These are phyloP conservation scores for Amphirosellinia nigrospora DNA, from an alignment of 495 filamentous ascomycete species.

Conservation along the genomic window DNA sequence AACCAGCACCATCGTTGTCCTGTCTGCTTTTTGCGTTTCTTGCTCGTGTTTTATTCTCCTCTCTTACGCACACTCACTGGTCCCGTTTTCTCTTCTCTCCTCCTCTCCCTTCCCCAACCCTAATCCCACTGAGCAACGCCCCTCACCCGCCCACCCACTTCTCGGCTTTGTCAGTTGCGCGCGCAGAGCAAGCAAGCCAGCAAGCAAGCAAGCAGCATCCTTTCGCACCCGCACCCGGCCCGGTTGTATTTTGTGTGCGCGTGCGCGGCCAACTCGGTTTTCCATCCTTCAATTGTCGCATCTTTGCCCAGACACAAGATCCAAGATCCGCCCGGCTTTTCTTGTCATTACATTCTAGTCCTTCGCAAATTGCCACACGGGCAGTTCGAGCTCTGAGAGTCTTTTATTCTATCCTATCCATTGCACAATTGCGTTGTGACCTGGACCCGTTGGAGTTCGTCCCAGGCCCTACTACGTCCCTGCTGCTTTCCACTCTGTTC, in stretches of 20 bases:
- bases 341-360: slow-evolving; percentile 44
- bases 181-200: no score
- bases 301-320: slow-evolving; percentile 40
- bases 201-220: slow-evolving; percentile 42
- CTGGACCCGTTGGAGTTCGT: slow-evolving; percentile 44
- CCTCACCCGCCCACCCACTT: slow-evolving; percentile 37
- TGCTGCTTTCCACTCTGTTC: slow-evolving; percentile 45
- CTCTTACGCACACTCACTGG: slow-evolving; percentile 40
- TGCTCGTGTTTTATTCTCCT: slow-evolving; percentile 52
- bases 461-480: slow-evolving; percentile 43
- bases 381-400: slow-evolving; percentile 39
- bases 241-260: slow-evolving; percentile 43
- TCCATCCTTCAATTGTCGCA: slow-evolving; percentile 39
- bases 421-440: slow-evolving; percentile 38
- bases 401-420: slow-evolving; percentile 42
- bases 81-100: slow-evolving; percentile 52
- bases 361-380: slow-evolving; percentile 43
- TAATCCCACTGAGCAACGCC: slow-evolving; percentile 39
- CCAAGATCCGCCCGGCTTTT: slow-evolving; percentile 41
- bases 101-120: slow-evolving; percentile 43
- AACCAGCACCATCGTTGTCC: slow-evolving; percentile 54
- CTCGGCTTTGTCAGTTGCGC: slow-evolving; percentile 53
- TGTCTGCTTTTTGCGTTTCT: slow-evolving; percentile 66
- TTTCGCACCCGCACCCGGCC: slow-evolving; percentile 41
- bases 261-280: slow-evolving; percentile 41